Percentiles rank a stretch among this genome's conserved stretches.
These are phyloP conservation scores for Cryphonectria parasitica DNA, from an alignment of 2,329 filamentous ascomycete genomes.

Conservation along the genomic window DNA sequence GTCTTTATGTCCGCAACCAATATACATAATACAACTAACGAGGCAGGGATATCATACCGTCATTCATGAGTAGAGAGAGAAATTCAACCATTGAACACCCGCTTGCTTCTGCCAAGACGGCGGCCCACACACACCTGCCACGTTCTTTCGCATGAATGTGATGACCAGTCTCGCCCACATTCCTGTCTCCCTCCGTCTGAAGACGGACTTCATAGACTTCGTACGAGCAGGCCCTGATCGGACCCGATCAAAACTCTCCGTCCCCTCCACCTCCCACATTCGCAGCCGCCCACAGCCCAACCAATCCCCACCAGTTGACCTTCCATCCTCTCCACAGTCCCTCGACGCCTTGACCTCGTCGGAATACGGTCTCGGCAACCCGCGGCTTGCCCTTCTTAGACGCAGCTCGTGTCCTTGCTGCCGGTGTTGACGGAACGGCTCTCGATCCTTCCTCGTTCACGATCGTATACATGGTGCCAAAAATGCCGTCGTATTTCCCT, in stretches of 20 bases:
- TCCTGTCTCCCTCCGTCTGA: neutral
- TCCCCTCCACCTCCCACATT: constrained; percentile 65
- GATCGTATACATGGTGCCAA: constrained; percentile 92
- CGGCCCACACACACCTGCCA: neutral
- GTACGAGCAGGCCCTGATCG: neutral
- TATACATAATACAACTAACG: constrained; percentile 9
- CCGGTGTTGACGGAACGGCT: constrained; percentile 43
- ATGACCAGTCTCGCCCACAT: neutral
- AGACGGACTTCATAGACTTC: neutral
- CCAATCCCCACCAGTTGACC: constrained; percentile 76
- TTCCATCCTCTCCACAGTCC: constrained; percentile 77
- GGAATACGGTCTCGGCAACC: constrained; percentile 49
- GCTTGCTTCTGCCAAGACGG: neutral
- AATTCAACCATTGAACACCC: constrained; percentile 2
- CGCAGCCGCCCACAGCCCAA: constrained; percentile 73
- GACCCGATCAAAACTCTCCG: constrained; percentile 56
- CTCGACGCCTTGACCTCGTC: constrained; percentile 68
- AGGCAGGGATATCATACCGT: constrained; percentile 33
- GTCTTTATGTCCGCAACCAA: constrained; percentile 1
- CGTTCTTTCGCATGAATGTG: neutral
- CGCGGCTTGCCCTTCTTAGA: constrained; percentile 40
- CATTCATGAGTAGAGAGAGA: constrained; percentile 32
- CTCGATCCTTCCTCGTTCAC: constrained; percentile 78
- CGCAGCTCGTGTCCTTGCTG: constrained; percentile 37
- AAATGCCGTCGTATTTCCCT: constrained; percentile 80